These are phyloP conservation scores for Aspergillus oerlinghausenensis DNA, from an alignment of 2,329 filamentous ascomycete genomes.

Conservation along the genomic window DNA sequence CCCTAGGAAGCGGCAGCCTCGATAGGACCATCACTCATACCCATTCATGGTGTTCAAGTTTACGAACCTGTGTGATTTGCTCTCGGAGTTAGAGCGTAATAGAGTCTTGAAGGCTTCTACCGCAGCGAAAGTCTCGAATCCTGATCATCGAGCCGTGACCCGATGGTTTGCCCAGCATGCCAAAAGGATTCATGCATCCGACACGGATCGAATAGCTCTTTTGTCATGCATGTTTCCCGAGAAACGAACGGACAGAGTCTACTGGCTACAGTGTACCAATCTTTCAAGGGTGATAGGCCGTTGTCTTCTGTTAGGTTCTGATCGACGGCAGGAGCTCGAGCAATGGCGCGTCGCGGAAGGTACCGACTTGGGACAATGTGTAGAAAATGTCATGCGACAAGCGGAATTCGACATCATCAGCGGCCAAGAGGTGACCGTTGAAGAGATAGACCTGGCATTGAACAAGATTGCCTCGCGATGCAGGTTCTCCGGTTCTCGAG, in stretches of 20 bases:
- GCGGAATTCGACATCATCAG: conserved; percentile 47
- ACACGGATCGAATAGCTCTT: conserved; percentile 59
- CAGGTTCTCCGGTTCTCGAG: conserved; percentile 63
- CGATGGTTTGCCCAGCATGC: conserved; percentile 68
- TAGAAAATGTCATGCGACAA: conserved; percentile 59
- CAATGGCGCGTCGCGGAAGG: conserved; percentile 58
- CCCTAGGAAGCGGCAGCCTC: not conserved
- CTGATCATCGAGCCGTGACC: conserved; percentile 45
- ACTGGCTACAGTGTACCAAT: conserved; percentile 58
- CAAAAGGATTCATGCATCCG: conserved; percentile 51
- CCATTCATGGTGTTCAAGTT: conserved; percentile 52
- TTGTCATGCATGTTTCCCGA: conserved; percentile 74
- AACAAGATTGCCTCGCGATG: conserved; percentile 63
- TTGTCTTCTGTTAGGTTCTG: conserved; percentile 60
- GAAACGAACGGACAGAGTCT: conserved; percentile 71
- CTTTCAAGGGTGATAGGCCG: conserved; percentile 66
- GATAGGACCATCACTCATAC: not conserved
- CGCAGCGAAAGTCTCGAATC: conserved; percentile 24
- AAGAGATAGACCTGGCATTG: conserved; percentile 67
- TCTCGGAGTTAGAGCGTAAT: conserved; percentile 61
- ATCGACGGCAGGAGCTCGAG: conserved; percentile 58
- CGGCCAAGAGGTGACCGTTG: conserved; percentile 55
- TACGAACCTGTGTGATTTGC: conserved; percentile 65
- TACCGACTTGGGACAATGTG: conserved; percentile 66
- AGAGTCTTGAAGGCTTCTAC: conserved; percentile 31